Evolutionary conservation across 768 basidiomycete genomes (phyloP).

Genomic region (Russula sp.): DNA sequence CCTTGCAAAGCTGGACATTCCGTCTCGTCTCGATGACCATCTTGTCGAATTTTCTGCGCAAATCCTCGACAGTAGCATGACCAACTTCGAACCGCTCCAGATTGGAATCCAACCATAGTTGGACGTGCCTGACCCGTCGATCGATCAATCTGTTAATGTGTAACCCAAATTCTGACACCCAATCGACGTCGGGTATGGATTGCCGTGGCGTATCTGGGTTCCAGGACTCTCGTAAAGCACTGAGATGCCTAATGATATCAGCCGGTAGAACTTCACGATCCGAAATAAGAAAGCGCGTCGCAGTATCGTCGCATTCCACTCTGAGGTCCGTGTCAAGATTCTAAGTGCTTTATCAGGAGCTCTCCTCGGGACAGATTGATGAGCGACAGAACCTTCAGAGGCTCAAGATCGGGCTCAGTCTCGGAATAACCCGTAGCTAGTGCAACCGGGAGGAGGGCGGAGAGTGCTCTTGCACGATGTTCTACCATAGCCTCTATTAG

Average conservation of each 20-base stretch:
- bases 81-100: slow-evolving; percentile 40
- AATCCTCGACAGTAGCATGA: slow-evolving; percentile 40
- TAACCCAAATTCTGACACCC: slow-evolving; percentile 35
- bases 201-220: slow-evolving; percentile 31
- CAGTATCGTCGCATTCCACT: slow-evolving; percentile 36
- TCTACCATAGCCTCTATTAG: slow-evolving; percentile 42
- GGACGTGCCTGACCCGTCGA: slow-evolving; percentile 43
- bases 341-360: slow-evolving; percentile 27
- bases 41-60: slow-evolving; percentile 41
- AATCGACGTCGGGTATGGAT: slow-evolving; percentile 36
- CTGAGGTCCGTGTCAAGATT: slow-evolving; percentile 46
- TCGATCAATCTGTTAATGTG: slow-evolving; percentile 39
- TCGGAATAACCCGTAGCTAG: slow-evolving; percentile 44
- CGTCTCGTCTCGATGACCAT: slow-evolving; percentile 41
- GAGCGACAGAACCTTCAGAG: slow-evolving; percentile 39
- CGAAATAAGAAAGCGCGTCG: slow-evolving; percentile 33
- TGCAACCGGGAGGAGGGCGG: slow-evolving; percentile 40
- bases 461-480: slow-evolving; percentile 38
- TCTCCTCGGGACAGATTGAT: neutral
- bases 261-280: slow-evolving; percentile 21
- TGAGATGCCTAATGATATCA: slow-evolving; percentile 28
- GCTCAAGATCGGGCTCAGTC: slow-evolving; percentile 40
- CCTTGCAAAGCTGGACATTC: slow-evolving; percentile 44
- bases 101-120: slow-evolving; percentile 47
- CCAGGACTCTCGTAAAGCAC: slow-evolving; percentile 31